Percentiles rank a stretch among this genome's conserved stretches.
These are phyloP conservation scores for Cladophialophora carrionii DNA, from an alignment of 2,329 filamentous ascomycete genomes.

Conservation along the genomic window DNA sequence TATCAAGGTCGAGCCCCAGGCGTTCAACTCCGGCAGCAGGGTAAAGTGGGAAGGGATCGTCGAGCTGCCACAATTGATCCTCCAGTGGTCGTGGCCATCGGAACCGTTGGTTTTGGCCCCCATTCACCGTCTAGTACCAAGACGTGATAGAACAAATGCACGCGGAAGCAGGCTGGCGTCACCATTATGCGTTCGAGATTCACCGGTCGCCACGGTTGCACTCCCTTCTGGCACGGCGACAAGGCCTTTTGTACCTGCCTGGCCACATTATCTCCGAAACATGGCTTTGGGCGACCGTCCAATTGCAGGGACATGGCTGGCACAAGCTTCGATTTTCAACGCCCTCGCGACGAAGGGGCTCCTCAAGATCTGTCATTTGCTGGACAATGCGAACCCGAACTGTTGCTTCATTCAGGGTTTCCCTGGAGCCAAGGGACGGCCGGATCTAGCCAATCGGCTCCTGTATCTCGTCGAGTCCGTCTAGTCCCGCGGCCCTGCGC, in stretches of 20 bases:
- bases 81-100: background rate
- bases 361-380: background rate
- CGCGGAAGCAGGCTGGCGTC: constrained; percentile 1
- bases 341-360: background rate
- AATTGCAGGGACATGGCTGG: background rate
- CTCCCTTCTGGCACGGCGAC: background rate
- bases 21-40: background rate
- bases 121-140: background rate
- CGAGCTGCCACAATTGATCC: background rate
- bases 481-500: background rate
- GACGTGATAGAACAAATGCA: background rate
- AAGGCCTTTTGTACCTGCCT: background rate
- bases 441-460: background rate
- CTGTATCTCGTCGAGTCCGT: background rate
- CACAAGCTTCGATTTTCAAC: background rate
- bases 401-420: background rate
- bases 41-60: background rate
- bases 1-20: background rate
- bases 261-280: background rate
- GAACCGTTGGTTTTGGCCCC: background rate
- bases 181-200: background rate
- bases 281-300: background rate
- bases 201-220: background rate
- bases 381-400: background rate
- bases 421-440: background rate